Conservation (phyloP, 352 stramenopile genomes). For the Pseudoperonospora humuli region DNA sequence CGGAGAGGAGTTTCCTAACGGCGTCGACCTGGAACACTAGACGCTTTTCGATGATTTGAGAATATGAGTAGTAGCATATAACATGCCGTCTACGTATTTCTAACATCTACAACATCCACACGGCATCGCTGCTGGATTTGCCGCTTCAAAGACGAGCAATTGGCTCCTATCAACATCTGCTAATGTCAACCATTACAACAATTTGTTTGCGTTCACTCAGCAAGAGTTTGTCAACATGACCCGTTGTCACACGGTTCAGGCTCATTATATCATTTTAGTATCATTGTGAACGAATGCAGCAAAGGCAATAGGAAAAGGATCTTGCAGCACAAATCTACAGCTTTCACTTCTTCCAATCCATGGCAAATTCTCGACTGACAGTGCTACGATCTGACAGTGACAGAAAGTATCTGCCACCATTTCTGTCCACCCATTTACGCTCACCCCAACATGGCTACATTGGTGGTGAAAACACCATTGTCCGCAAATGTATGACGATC, state of each 20-base stretch:
- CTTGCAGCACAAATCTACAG: no score
- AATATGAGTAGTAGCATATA: not conserved
- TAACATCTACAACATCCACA: no score
- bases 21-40: constrained; percentile 19
- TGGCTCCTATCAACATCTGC: not conserved
- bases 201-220: constrained; percentile 42
- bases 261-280: constrained; percentile 80
- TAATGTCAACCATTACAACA: not conserved
- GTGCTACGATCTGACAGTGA: no score
- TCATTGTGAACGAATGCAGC: constrained; percentile 43
- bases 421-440: constrained; percentile 25
- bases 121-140: not conserved
- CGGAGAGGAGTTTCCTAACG: constrained; percentile 18
- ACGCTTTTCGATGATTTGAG: not conserved
- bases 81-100: not conserved
- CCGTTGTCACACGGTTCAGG: constrained; percentile 41
- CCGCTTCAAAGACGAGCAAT: not conserved
- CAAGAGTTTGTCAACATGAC: constrained; percentile 50
- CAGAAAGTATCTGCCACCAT: not conserved
- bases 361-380: constrained; percentile 20
- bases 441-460: constrained; percentile 26
- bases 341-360: not conserved
- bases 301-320: no score
- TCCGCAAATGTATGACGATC: not conserved
- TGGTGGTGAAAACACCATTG: constrained; percentile 21